Percentiles rank a stretch among this genome's conserved stretches.
These are phyloP conservation scores for Daldinia grandis DNA, from an alignment of 495 filamentous ascomycete species.

Conservation along the genomic window DNA sequence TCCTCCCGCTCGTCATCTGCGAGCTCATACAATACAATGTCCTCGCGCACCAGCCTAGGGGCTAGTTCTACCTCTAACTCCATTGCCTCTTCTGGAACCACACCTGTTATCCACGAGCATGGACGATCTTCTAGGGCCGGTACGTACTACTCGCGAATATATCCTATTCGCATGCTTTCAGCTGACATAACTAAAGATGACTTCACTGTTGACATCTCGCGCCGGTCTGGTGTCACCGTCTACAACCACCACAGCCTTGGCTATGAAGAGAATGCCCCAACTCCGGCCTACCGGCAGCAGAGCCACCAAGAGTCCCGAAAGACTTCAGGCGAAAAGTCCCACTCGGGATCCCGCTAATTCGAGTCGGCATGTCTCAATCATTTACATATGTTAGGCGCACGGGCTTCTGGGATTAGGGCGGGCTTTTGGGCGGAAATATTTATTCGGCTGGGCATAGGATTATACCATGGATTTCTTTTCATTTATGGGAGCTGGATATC, in stretches of 20 bases:
- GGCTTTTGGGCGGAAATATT: neutral
- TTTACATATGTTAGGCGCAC: neutral
- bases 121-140: slow-evolving; percentile 12
- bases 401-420: neutral
- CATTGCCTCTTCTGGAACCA: neutral
- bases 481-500: neutral
- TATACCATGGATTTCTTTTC: slow-evolving; percentile 4
- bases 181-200: slow-evolving; percentile 24
- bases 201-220: slow-evolving; percentile 10
- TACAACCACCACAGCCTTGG: slow-evolving; percentile 18
- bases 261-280: slow-evolving; percentile 18
- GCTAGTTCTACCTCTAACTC: slow-evolving; percentile 15
- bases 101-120: slow-evolving; percentile 1
- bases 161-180: neutral
- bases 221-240: slow-evolving; percentile 15
- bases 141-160: slow-evolving; percentile 4
- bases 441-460: neutral
- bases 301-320: neutral
- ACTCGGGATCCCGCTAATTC: neutral
- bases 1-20: slow-evolving; percentile 1
- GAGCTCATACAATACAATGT: slow-evolving; percentile 24
- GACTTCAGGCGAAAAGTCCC: neutral
- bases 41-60: slow-evolving; percentile 4
- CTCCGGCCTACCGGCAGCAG: slow-evolving; percentile 3
- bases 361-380: neutral